phyloP scores from a whole-genome alignment of 768 basidiomycete genomes.

The Sarcomyxa edulis region DNA sequence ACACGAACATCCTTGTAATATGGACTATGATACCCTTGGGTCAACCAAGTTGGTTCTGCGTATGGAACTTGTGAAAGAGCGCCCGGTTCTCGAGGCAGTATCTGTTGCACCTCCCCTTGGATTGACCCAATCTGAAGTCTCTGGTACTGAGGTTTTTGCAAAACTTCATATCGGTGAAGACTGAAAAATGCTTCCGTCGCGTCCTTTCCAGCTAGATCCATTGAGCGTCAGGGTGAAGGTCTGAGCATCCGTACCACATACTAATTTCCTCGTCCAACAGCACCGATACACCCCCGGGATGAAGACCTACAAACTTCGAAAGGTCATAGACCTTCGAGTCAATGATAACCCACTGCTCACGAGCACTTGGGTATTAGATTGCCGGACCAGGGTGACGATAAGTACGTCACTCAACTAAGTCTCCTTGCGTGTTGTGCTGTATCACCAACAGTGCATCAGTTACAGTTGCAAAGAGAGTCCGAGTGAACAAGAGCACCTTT shows the following conservation, averaged over 20 bases:
- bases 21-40: conserved; percentile 59
- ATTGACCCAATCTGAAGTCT: conserved; percentile 62
- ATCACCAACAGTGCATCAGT: conserved; percentile 6
- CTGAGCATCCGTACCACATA: conserved; percentile 20
- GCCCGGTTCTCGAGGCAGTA: conserved; percentile 43
- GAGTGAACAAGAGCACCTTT: conserved; percentile 25
- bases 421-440: conserved; percentile 73
- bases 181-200: conserved; percentile 76
- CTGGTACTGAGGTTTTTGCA: conserved; percentile 59
- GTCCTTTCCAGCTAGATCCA: conserved; percentile 60
- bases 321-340: conserved; percentile 84
- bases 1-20: conserved; percentile 72
- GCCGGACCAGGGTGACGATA: neutral
- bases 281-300: conserved; percentile 78
- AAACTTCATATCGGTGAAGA: conserved; percentile 68
- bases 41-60: conserved; percentile 75
- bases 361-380: too few species aligned
- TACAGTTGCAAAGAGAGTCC: neutral
- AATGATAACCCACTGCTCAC: conserved; percentile 69
- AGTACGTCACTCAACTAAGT: conserved; percentile 37
- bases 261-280: conserved; percentile 72
- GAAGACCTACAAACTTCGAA: conserved; percentile 69
- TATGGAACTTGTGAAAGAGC: conserved; percentile 67
- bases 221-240: neutral
- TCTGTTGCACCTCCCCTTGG: conserved; percentile 47